Base-by-base conservation (phyloP, 2,329 filamentous ascomycete species). In the Aspergillus luchuensis region DNA sequence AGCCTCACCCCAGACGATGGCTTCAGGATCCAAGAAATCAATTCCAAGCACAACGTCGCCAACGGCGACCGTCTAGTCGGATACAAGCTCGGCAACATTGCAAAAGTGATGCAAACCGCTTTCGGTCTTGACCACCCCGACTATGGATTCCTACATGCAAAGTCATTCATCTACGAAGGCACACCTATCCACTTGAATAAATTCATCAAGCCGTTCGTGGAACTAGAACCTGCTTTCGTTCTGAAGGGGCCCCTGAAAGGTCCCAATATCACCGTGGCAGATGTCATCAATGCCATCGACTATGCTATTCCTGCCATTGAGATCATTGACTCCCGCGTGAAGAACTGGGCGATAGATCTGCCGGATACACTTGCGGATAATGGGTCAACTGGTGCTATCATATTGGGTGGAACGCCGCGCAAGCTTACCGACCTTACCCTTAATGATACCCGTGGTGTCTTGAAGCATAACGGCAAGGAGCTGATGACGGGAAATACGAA, bases 71-170 rank as follows among this genome's bases (percentile, higher is more conserved):
- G 63, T 4, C 28, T 67, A 15, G 63, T 67, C 11, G 65, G 65
- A 3, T 67, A 67, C 39, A 67, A 67, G 38, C 63, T 67, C 3
- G 65, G 63, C 11, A 67, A 67, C 56, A 67, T 67, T 17, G 65
- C 65, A 19, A 67, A 66, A 33, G 66, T 66, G 15, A 67, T 67
- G 66, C 66, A 67, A 55, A 55, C 47, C 15, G 66, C 66, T 1
- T 67, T 67, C 23, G 60, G 64, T 6, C 60, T 67, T 7, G 65
- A 67, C 43, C 65, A 64, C 19, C 66, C 65, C 0, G 66, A 67
- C 51, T 66, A 66, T 23, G 64, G 64, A 13, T 63, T 67, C 54
- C 52, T 67, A 4, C 66, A 59, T 21, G 62, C 61, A 36, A 65
- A 62, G 58, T 50, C 59, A 3, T 66, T 63, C 48, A n/a, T 59